These are phyloP conservation scores for Cladosporium sp. DNA, from an alignment of 2,329 filamentous ascomycete species.

Conservation along the genomic window DNA sequence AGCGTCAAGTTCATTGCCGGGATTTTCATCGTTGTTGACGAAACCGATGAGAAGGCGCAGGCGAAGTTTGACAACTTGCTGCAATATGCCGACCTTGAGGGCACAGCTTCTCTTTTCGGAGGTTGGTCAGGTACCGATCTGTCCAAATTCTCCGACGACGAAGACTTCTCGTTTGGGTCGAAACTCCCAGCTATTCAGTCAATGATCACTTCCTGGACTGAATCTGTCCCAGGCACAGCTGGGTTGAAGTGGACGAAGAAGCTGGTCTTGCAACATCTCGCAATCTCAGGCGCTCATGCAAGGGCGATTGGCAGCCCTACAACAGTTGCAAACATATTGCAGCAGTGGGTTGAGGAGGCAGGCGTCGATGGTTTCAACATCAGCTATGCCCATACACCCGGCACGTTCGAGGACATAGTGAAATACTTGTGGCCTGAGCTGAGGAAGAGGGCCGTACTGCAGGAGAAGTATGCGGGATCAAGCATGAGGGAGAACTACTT, in stretches of 20 bases:
- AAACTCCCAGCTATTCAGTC: slow-evolving; percentile 42
- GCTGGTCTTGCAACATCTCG: slow-evolving; percentile 44
- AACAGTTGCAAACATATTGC: slow-evolving; percentile 49
- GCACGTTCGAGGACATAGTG: slow-evolving; percentile 41
- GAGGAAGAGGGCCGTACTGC: slow-evolving; percentile 37
- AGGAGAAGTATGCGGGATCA: slow-evolving; percentile 29
- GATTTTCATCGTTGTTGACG: slow-evolving; percentile 45
- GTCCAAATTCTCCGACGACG: slow-evolving; percentile 44
- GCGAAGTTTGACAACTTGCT: slow-evolving; percentile 45
- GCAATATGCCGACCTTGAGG: slow-evolving; percentile 47
- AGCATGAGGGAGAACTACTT: slow-evolving; percentile 34
- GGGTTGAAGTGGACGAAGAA: slow-evolving; percentile 49
- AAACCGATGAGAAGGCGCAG: slow-evolving; percentile 47
- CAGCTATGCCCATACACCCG: slow-evolving; percentile 47
- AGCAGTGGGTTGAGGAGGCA: slow-evolving; percentile 47
- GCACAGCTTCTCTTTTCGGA: slow-evolving; percentile 47
- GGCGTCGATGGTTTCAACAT: slow-evolving; percentile 47
- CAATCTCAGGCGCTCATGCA: slow-evolving; percentile 45
- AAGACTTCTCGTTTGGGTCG: slow-evolving; percentile 45
- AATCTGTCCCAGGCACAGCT: slow-evolving; percentile 43
- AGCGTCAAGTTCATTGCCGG: slow-evolving; percentile 49
- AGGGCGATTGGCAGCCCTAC: slow-evolving; percentile 42
- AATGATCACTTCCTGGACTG: slow-evolving; percentile 48
- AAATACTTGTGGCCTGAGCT: slow-evolving; percentile 41
- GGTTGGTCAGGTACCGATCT: slow-evolving; percentile 51